phyloP scores from a whole-genome alignment of 139 green algal species.

The Chlamydomonas sphaeroides region DNA sequence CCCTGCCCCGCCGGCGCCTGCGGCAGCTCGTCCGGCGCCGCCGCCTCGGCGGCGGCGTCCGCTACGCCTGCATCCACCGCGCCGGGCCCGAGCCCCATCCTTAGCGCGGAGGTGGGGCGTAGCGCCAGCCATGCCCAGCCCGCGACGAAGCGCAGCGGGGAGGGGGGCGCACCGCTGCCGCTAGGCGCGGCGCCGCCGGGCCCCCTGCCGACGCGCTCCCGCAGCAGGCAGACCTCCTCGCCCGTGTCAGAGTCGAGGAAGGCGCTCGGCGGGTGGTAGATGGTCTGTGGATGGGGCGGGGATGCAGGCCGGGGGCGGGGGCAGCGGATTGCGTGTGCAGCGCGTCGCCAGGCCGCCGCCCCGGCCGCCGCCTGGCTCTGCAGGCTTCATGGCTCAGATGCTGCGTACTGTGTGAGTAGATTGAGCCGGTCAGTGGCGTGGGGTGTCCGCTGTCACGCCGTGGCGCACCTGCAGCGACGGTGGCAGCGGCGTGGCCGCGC shows the following conservation, averaged over 20 bases:
- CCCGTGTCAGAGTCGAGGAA: not conserved
- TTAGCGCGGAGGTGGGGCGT: not conserved
- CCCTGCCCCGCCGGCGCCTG: not conserved
- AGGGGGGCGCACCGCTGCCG: too few relatives aligned
- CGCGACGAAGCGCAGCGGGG: constrained; percentile 28
- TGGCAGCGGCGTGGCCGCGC: too few relatives aligned
- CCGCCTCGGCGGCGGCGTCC: not conserved
- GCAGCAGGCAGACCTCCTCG: constrained; percentile 24
- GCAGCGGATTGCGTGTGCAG: too few relatives aligned
- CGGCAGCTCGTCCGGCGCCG: not conserved
- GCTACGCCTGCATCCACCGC: not conserved
- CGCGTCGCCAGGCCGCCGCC: too few relatives aligned
- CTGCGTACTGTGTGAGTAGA: too few relatives aligned
- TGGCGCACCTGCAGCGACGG: too few relatives aligned
- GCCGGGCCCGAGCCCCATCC: not conserved
- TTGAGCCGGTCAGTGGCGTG: too few relatives aligned
- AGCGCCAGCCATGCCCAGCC: constrained; percentile 23
- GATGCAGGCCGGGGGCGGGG: too few relatives aligned
- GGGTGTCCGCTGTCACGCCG: too few relatives aligned
- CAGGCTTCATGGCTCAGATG: too few relatives aligned
- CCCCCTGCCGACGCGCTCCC: not conserved
- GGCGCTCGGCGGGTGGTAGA: not conserved
- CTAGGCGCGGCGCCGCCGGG: too few relatives aligned
- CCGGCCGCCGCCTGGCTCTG: too few relatives aligned
- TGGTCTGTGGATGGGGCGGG: not conserved